Evolutionary conservation across 768 basidiomycete genomes (phyloP).

Genomic region (Macrolepiota fuliginosa): DNA sequence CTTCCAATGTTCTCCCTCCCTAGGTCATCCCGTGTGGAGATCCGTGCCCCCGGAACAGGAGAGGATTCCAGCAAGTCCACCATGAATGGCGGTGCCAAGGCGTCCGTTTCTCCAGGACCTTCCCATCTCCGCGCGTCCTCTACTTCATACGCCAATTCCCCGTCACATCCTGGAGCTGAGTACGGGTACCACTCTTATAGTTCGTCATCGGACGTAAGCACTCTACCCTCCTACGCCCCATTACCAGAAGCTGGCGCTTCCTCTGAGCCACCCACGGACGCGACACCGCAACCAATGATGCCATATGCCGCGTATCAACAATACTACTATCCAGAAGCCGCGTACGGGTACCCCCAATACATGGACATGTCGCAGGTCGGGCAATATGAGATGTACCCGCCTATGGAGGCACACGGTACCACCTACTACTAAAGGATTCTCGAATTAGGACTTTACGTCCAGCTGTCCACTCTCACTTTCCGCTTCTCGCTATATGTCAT

Average conservation of each 20-base stretch:
- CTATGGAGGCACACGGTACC: constrained; percentile 8
- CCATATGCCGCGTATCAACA: constrained; percentile 59
- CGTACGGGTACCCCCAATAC: constrained; percentile 65
- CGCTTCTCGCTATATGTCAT: constrained; percentile 11
- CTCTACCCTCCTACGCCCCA: constrained; percentile 25
- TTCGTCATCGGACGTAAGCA: constrained; percentile 23
- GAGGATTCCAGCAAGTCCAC: constrained; percentile 26
- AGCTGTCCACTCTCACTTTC: constrained; percentile 45
- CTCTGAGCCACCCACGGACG: constrained; percentile 22
- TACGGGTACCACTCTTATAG: constrained; percentile 24
- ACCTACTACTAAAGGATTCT: constrained; percentile 38
- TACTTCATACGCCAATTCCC: constrained; percentile 40
- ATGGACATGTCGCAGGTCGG: constrained; percentile 65
- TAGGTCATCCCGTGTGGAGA: constrained; percentile 71
- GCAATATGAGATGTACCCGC: constrained; percentile 61
- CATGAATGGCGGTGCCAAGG: constrained; percentile 24
- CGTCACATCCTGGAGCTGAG: constrained; percentile 29
- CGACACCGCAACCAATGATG: constrained; percentile 38
- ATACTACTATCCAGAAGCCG: constrained; percentile 67
- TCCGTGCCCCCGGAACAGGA: constrained; percentile 53
- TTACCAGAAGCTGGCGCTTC: constrained; percentile 20
- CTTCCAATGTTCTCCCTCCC: constrained; percentile 74
- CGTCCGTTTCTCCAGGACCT: constrained; percentile 21
- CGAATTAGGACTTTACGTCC: constrained; percentile 49
- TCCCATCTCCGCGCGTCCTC: constrained; percentile 51